Evolutionary conservation across 1,284 basidiomycete species (phyloP).

Genomic region (Malassezia sp.): DNA sequence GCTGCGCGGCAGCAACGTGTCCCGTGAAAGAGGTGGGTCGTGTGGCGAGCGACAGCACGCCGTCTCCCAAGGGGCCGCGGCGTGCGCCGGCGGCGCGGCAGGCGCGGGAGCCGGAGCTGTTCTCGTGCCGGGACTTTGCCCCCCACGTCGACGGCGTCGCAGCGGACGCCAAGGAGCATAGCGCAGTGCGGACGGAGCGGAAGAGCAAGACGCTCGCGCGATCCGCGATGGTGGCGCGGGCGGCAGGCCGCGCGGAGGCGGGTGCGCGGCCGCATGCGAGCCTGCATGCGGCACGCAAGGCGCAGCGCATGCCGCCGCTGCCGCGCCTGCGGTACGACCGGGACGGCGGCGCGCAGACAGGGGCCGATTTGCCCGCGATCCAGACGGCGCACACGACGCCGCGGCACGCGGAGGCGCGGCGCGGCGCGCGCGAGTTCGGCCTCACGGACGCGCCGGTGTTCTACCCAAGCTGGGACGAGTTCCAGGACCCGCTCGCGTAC

Average conservation of each 20-base stretch:
- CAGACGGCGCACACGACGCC: constrained; percentile 33
- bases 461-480: constrained; percentile 78
- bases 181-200: constrained; percentile 1
- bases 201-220: constrained; percentile 13
- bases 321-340: constrained; percentile 8
- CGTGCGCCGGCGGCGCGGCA: too few species aligned
- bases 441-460: constrained; percentile 81
- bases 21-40: too few species aligned
- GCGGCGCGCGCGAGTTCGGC: constrained; percentile 55
- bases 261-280: background rate
- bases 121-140: constrained; percentile 11
- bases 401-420: constrained; percentile 23
- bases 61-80: background rate
- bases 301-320: background rate
- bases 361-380: constrained; percentile 14
- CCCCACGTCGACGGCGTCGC: constrained; percentile 4
- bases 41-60: too few species aligned
- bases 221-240: constrained; percentile 8
- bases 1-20: too few species aligned
- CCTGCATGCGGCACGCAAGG: constrained; percentile 13
- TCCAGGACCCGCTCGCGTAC: constrained; percentile 88
- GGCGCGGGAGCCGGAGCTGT: too few species aligned
- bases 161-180: background rate
- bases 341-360: background rate
- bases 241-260: background rate